Conservation (phyloP, 116 monocot genomes). For the Zostera marina region DNA sequence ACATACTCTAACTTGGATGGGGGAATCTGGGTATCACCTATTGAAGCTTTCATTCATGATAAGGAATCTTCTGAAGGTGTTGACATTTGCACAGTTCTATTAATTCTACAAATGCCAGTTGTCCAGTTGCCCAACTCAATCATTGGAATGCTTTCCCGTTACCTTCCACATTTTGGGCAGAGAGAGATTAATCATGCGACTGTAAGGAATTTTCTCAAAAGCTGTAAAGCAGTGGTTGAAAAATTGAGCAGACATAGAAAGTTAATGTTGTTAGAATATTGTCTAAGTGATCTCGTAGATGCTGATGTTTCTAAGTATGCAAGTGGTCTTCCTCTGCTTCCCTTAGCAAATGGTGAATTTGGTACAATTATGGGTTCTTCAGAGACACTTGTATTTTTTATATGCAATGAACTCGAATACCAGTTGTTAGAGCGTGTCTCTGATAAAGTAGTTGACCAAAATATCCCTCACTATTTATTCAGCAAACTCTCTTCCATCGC, state of each 20-base stretch:
- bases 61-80: conserved; percentile 24
- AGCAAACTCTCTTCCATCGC: conserved; percentile 60
- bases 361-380: conserved; percentile 36
- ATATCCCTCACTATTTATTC: conserved; percentile 35
- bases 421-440: conserved; percentile 37
- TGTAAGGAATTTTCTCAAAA: conserved; percentile 55
- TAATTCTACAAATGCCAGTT: conserved; percentile 63
- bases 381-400: conserved; percentile 30
- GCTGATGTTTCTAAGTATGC: conserved; percentile 40
- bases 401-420: conserved; percentile 74
- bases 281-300: conserved; percentile 54
- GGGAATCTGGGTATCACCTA: conserved; percentile 67
- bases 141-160: conserved; percentile 41
- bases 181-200: conserved; percentile 49
- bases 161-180: conserved; percentile 18
- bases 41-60: conserved; percentile 72
- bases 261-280: conserved; percentile 77
- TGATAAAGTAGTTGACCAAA: conserved; percentile 54
- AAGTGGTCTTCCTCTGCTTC: conserved; percentile 70
- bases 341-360: conserved; percentile 80
- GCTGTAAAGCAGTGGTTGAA: conserved; percentile 13
- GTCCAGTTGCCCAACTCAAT: conserved; percentile 39
- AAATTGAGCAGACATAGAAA: conserved; percentile 36
- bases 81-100: conserved; percentile 48
- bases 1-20: conserved; percentile 44